phyloP scores from a whole-genome alignment of 495 filamentous ascomycete species.

The Haplographium delicatum region DNA sequence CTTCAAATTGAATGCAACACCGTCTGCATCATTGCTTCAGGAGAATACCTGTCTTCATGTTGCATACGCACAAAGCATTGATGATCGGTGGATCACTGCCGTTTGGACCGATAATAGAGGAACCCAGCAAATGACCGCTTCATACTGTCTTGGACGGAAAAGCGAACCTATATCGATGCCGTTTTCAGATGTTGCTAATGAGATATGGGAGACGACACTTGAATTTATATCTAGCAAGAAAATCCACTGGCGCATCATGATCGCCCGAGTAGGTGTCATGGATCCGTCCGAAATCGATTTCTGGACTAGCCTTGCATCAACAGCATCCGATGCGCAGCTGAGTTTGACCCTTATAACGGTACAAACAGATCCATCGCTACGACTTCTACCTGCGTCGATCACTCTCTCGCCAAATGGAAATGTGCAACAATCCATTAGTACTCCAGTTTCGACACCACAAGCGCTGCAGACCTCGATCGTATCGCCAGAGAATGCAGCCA shows the following conservation, averaged over 20 bases:
- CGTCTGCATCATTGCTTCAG: slow-evolving; percentile 68
- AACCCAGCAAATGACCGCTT: slow-evolving; percentile 66
- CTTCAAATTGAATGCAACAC: slow-evolving; percentile 67
- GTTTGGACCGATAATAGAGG: slow-evolving; percentile 91
- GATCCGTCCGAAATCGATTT: slow-evolving; percentile 66
- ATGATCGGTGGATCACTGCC: slow-evolving; percentile 81
- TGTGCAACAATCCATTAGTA: slow-evolving; percentile 37
- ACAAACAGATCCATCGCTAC: slow-evolving; percentile 60
- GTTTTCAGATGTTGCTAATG: slow-evolving; percentile 60
- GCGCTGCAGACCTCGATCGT: slow-evolving; percentile 35
- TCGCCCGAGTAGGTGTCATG: slow-evolving; percentile 70
- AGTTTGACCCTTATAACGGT: slow-evolving; percentile 59
- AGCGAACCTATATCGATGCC: slow-evolving; percentile 47
- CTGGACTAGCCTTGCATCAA: slow-evolving; percentile 41
- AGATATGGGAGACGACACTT: slow-evolving; percentile 82
- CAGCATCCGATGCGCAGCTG: slow-evolving; percentile 30
- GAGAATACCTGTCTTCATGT: slow-evolving; percentile 84
- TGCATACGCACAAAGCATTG: slow-evolving; percentile 74
- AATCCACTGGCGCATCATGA: slow-evolving; percentile 73
- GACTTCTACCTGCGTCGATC: slow-evolving; percentile 49
- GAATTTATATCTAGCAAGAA: slow-evolving; percentile 66
- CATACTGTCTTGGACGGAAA: slow-evolving; percentile 70
- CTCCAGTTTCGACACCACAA: slow-evolving; percentile 56
- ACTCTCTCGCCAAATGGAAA: slow-evolving; percentile 36
- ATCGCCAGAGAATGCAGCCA: slow-evolving; percentile 43